Evolutionary conservation across 495 filamentous ascomycete genomes (phyloP).

Genomic region (Pyronema omphalodes): DNA sequence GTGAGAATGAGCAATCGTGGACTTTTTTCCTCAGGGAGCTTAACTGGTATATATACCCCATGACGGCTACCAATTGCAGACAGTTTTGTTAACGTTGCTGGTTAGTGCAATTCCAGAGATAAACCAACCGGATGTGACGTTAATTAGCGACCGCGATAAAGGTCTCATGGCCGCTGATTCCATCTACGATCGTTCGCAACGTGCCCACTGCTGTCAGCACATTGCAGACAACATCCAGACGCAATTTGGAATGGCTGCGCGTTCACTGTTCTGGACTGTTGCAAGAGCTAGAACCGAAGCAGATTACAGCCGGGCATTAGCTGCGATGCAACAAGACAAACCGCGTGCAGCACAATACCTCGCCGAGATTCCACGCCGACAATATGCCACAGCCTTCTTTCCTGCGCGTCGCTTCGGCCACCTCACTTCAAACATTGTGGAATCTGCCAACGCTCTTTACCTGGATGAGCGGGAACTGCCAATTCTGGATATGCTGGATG

Average conservation of each 20-base stretch:
- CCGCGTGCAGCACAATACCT: background rate
- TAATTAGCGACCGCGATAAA: conserved; percentile 6
- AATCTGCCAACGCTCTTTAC: conserved; percentile 7
- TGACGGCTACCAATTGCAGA: background rate
- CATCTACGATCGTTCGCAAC: background rate
- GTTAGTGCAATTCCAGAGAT: conserved; percentile 5
- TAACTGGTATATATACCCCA: background rate
- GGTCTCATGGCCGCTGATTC: background rate
- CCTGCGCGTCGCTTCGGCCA: conserved; percentile 3
- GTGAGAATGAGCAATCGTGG: conserved; percentile 11
- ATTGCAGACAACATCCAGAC: conserved; percentile 3
- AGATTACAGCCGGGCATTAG: background rate
- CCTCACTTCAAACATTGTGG: conserved; percentile 8
- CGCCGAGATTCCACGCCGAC: background rate
- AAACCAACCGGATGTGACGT: background rate
- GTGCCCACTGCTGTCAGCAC: background rate
- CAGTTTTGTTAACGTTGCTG: background rate
- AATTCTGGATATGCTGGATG: conserved; percentile 3
- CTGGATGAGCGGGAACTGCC: conserved; percentile 3
- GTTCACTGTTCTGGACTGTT: conserved; percentile 2
- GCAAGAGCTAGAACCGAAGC: background rate
- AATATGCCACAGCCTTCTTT: background rate
- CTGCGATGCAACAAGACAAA: background rate
- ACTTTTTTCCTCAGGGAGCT: conserved; percentile 6
- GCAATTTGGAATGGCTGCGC: background rate